Evolutionary conservation across 768 basidiomycete species (phyloP).

Genomic region (Plicaturopsis crispa): DNA sequence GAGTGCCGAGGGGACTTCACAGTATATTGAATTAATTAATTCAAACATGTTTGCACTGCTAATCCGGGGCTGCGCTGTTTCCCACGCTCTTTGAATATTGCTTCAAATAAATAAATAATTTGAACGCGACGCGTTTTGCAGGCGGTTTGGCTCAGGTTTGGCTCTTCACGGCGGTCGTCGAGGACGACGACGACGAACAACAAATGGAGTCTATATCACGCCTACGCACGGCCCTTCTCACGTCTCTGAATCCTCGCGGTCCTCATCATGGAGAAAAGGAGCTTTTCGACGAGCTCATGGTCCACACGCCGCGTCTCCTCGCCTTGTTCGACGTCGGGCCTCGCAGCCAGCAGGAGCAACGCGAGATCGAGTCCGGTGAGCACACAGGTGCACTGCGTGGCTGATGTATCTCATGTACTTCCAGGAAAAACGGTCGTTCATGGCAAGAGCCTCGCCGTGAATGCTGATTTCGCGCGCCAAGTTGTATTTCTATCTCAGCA

Average conservation of each 20-base stretch:
- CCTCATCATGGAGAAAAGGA: conserved; percentile 56
- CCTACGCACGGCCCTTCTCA: conserved; percentile 45
- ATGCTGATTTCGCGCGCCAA: conserved; percentile 73
- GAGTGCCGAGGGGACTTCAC: too few species aligned
- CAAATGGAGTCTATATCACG: conserved; percentile 61
- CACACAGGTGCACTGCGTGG: conserved; percentile 5
- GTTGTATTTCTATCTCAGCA: conserved; percentile 73
- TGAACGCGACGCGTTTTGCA: too few species aligned
- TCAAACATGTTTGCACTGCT: too few species aligned
- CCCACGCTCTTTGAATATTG: too few species aligned
- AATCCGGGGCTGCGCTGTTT: too few species aligned
- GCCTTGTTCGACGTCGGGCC: conserved; percentile 60
- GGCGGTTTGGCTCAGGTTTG: too few species aligned
- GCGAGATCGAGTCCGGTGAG: conserved; percentile 62
- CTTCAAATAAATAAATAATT: too few species aligned
- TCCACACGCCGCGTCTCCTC: conserved; percentile 55
- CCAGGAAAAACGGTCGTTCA: conserved; percentile 61
- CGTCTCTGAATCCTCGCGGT: conserved; percentile 36
- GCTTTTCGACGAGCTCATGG: conserved; percentile 67
- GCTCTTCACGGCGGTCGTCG: too few species aligned
- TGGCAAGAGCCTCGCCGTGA: conserved; percentile 64
- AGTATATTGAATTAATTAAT: too few species aligned
- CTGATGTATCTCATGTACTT: background rate
- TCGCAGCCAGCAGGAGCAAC: conserved; percentile 55
- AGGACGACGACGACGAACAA: too few species aligned